Percentiles rank a stretch among this genome's conserved stretches.
Evolutionary conservation across 2,329 filamentous ascomycete species (phyloP).

Genomic region (Fusarium kyushuense): DNA sequence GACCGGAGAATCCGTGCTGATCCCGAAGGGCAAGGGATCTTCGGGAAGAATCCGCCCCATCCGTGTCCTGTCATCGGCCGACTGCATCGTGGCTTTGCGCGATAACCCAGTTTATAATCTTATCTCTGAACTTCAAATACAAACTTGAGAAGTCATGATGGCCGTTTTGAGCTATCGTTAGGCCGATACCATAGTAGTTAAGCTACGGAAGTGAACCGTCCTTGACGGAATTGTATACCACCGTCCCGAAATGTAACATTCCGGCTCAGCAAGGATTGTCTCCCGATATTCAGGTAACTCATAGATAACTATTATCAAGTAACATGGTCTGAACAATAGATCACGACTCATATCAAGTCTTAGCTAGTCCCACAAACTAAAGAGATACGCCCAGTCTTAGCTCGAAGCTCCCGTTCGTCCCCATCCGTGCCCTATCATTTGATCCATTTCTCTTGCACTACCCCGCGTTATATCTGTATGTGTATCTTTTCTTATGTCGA

Average conservation of each 20-base stretch:
- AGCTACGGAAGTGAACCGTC: background rate
- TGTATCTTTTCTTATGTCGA: background rate
- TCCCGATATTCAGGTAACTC: background rate
- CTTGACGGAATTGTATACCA: background rate
- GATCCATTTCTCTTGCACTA: background rate
- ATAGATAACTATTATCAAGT: background rate
- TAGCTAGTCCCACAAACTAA: background rate
- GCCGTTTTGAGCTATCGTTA: background rate
- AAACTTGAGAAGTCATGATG: background rate
- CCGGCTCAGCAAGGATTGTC: background rate
- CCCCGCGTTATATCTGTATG: background rate
- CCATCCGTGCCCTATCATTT: constrained; percentile 13
- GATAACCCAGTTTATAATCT: background rate
- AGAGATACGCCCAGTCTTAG: background rate
- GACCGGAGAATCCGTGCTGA: background rate
- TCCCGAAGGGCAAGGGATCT: background rate
- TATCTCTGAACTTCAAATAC: background rate
- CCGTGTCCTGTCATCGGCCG: background rate
- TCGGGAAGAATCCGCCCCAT: background rate
- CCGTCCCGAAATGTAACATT: background rate
- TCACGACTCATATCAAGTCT: background rate
- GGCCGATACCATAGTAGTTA: too few species aligned
- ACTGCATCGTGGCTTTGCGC: background rate
- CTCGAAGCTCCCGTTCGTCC: background rate
- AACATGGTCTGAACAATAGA: background rate